phyloP scores from a whole-genome alignment of 345 rosid genomes.

The Kernera saxatilis region DNA sequence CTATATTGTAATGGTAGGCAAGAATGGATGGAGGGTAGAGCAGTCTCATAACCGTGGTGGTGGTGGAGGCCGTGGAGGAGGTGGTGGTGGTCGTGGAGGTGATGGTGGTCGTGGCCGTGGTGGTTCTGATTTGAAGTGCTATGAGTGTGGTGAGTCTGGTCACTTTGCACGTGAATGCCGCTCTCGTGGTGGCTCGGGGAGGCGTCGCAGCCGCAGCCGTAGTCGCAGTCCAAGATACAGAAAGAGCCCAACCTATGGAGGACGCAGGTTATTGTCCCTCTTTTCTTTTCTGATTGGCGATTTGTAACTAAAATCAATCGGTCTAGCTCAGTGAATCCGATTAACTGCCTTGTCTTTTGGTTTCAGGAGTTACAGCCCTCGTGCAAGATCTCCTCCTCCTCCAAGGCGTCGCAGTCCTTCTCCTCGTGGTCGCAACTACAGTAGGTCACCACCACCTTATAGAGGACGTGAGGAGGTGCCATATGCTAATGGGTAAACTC shows the following conservation, averaged over 20 bases:
- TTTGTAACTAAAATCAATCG: neutral
- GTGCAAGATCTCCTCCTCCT: constrained; percentile 58
- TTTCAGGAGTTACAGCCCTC: constrained; percentile 87
- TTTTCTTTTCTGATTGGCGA: neutral
- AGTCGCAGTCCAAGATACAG: constrained; percentile 88
- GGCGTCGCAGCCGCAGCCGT: constrained; percentile 55
- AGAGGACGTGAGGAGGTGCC: constrained; percentile 81
- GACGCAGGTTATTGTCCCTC: constrained; percentile 43
- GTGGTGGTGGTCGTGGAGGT: constrained; percentile 41
- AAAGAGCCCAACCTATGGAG: constrained; percentile 80
- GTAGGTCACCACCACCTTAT: constrained; percentile 85
- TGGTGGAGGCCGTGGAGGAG: constrained; percentile 44
- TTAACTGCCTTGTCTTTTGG: constrained; percentile 1
- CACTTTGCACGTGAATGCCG: constrained; percentile 94
- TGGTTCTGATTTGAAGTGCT: constrained; percentile 87
- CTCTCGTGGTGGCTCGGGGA: constrained; percentile 60
- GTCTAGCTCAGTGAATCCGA: neutral
- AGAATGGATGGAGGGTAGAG: constrained; percentile 92
- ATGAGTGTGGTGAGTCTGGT: constrained; percentile 93
- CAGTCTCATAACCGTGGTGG: constrained; percentile 80
- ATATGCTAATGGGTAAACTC: constrained; percentile 78
- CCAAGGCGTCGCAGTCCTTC: constrained; percentile 81
- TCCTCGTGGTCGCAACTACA: constrained; percentile 79
- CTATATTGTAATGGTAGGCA: constrained; percentile 42
- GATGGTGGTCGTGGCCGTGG: constrained; percentile 71